phyloP scores from a whole-genome alignment of 1,284 basidiomycete genomes.

The Apiotrichum porosum region DNA sequence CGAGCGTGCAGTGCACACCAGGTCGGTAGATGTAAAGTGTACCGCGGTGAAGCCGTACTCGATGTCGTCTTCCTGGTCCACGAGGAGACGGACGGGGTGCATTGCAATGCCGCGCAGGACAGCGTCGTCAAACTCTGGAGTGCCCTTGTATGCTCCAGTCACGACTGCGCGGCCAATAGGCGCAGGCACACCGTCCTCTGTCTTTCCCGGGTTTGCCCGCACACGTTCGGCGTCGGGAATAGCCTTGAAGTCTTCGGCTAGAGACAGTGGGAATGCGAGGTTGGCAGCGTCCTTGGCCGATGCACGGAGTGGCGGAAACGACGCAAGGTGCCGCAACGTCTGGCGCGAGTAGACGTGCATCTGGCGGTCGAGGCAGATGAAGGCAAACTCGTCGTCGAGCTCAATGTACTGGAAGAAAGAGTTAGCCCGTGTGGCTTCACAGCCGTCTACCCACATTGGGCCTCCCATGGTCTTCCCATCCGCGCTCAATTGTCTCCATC shows the following conservation, averaged over 20 bases:
- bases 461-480: conserved; percentile 8
- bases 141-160: background rate
- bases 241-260: conserved; percentile 13
- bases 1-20: conserved; percentile 24
- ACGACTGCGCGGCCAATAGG: conserved; percentile 4
- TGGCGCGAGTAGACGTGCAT: conserved; percentile 33
- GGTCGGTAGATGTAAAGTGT: conserved; percentile 32
- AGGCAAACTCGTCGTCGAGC: conserved; percentile 43
- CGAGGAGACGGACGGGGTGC: conserved; percentile 1
- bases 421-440: no score
- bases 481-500: conserved; percentile 23
- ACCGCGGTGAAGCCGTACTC: conserved; percentile 26
- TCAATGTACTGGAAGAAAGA: conserved; percentile 42
- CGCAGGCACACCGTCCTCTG: conserved; percentile 4
- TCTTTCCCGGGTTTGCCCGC: background rate
- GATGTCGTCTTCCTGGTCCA: conserved; percentile 3
- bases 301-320: conserved; percentile 18
- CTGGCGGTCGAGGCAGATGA: conserved; percentile 26
- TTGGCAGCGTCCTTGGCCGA: background rate
- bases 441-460: conserved; percentile 20
- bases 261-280: conserved; percentile 7
- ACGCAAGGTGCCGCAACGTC: conserved; percentile 14
- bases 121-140: conserved; percentile 1
- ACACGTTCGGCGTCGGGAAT: conserved; percentile 10
- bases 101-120: conserved; percentile 5